phyloP scores from a whole-genome alignment of 2,329 filamentous ascomycete species.

The Berkeleyomyces basicola region DNA sequence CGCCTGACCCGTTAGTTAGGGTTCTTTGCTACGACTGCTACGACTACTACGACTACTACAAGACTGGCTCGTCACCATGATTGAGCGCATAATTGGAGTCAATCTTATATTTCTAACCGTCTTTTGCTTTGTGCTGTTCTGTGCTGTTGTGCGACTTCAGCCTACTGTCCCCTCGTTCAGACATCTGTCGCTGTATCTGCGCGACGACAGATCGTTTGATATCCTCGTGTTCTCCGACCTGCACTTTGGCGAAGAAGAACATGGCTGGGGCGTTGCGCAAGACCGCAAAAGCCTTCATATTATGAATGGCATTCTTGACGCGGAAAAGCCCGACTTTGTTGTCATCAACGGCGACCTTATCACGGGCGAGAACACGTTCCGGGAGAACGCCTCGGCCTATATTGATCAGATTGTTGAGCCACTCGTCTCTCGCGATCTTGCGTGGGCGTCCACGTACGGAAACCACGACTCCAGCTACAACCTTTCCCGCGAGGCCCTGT shows the following conservation, averaged over 20 bases:
- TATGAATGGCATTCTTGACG: slow-evolving; percentile 39
- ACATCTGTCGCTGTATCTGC: not conserved
- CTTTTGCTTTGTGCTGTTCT: slow-evolving; percentile 3
- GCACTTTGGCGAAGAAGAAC: slow-evolving; percentile 51
- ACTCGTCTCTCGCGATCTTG: slow-evolving; percentile 35
- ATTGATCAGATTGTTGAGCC: slow-evolving; percentile 43
- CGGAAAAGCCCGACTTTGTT: slow-evolving; percentile 41
- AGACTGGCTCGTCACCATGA: not conserved
- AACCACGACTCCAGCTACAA: slow-evolving; percentile 52
- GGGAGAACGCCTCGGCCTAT: slow-evolving; percentile 33
- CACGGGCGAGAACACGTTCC: slow-evolving; percentile 45
- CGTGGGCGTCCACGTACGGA: slow-evolving; percentile 54
- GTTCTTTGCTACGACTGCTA: too few species aligned
- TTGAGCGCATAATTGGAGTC: not conserved
- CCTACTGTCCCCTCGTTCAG: slow-evolving; percentile 1
- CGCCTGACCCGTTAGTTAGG: too few species aligned
- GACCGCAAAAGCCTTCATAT: slow-evolving; percentile 41
- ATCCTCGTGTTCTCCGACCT: slow-evolving; percentile 50
- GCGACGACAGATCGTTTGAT: slow-evolving; percentile 30
- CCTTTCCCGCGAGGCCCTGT: slow-evolving; percentile 30
- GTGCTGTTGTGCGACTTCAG: slow-evolving; percentile 1
- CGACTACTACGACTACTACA: too few species aligned
- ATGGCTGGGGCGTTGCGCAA: slow-evolving; percentile 30
- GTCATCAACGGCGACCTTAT: slow-evolving; percentile 58
- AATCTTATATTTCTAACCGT: not conserved